phyloP scores from a whole-genome alignment of 495 filamentous ascomycete species.

The Neurospora sp. region DNA sequence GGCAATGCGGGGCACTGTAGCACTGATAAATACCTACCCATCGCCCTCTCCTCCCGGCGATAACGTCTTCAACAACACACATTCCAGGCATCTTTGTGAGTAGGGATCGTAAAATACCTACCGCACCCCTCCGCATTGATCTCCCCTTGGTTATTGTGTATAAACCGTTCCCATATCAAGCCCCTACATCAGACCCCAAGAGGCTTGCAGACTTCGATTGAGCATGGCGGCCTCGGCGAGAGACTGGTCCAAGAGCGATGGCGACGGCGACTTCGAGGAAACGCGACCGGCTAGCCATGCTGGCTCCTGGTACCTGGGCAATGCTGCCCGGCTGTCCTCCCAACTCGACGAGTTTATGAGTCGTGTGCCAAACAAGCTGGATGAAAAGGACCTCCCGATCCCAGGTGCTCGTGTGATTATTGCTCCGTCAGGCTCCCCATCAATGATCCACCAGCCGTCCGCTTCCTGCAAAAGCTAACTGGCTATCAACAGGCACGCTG shows the following conservation, averaged over 20 bases:
- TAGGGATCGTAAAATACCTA: background rate
- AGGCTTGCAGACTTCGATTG: background rate
- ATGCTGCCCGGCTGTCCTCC: conserved; percentile 44
- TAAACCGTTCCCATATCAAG: background rate
- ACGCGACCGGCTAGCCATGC: conserved; percentile 57
- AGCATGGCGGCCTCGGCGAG: background rate
- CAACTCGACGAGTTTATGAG: conserved; percentile 76
- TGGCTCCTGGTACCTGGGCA: conserved; percentile 66
- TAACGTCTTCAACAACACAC: background rate
- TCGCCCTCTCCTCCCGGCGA: background rate
- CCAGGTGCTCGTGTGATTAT: conserved; percentile 81
- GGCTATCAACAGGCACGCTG: conserved; percentile 62
- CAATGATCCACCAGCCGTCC: background rate
- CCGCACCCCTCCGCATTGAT: background rate
- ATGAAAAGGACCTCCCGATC: conserved; percentile 54
- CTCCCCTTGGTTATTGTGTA: background rate
- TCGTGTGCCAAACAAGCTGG: conserved; percentile 55
- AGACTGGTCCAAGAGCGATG: background rate
- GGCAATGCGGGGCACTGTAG: background rate
- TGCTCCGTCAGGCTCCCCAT: conserved; percentile 64
- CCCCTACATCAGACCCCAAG: background rate
- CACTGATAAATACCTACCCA: background rate
- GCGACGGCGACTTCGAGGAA: background rate
- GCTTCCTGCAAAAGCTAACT: background rate
- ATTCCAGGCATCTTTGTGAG: background rate